Percentiles rank a stretch among this genome's conserved stretches.
Evolutionary conservation across 176 grass and related monocot species (phyloP).

Genomic region (Triticum timopheevii): DNA sequence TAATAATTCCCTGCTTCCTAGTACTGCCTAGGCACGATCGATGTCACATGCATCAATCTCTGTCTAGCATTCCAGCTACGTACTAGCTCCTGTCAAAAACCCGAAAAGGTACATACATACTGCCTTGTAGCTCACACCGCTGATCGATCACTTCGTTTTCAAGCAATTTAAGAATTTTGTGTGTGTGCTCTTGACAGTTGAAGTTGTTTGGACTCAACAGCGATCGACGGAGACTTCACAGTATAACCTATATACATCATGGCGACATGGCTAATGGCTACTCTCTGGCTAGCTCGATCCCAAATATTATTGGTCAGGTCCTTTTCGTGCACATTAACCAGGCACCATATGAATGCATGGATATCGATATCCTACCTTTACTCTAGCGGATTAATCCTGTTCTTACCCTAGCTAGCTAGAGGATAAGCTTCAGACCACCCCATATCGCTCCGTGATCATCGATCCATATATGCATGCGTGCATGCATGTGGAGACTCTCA

Average conservation of each 20-base stretch:
- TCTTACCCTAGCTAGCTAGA: not conserved
- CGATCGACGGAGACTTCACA: not conserved
- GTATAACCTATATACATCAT: not conserved
- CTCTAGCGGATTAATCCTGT: not conserved
- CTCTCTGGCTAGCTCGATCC: no score
- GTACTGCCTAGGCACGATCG: not conserved
- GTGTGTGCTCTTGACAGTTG: not conserved
- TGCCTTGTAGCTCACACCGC: not conserved
- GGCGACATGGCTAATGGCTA: no score
- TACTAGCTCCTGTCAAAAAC: not conserved
- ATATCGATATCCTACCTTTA: not conserved
- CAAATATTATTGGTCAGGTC: no score
- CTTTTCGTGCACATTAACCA: no score
- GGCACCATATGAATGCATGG: not conserved
- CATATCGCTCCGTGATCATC: not conserved
- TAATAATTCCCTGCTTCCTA: no score
- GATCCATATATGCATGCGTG: not conserved
- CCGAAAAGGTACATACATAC: not conserved
- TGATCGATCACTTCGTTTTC: not conserved
- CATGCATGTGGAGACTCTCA: no score
- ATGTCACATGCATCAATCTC: not conserved
- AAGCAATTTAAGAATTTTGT: not conserved
- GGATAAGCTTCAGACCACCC: not conserved
- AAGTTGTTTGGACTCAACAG: not conserved
- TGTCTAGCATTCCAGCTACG: not conserved